Evolutionary conservation across 371 early-diverging fungal species (phyloP).

Genomic region (Basidiobolus meristosporus): DNA sequence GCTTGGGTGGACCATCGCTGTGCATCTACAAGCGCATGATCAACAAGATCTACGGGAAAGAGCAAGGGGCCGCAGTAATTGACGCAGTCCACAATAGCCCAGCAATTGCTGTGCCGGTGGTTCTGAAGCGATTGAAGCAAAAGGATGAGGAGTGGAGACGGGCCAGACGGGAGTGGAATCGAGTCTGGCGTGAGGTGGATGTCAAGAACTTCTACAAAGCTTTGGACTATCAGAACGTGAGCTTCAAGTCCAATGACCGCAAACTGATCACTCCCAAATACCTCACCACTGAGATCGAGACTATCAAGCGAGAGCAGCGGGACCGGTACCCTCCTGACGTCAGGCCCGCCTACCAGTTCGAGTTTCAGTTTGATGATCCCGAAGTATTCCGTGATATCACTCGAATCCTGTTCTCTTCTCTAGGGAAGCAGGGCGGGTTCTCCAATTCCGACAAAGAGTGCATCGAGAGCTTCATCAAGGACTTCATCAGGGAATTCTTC

Average conservation of each 20-base stretch:
- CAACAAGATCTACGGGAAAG: constrained; percentile 76
- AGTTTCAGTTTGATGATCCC: constrained; percentile 31
- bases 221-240: constrained; percentile 84
- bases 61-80: constrained; percentile 77
- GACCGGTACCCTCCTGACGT: constrained; percentile 10
- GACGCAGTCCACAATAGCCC: constrained; percentile 87
- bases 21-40: constrained; percentile 80
- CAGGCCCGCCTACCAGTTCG: constrained; percentile 29
- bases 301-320: constrained; percentile 27
- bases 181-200: constrained; percentile 90
- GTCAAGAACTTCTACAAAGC: constrained; percentile 91
- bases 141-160: constrained; percentile 96
- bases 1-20: constrained; percentile 63
- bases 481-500: constrained; percentile 56
- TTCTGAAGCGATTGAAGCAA: constrained; percentile 88
- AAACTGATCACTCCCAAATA: constrained; percentile 58
- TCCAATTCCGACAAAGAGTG: constrained; percentile 38
- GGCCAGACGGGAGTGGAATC: constrained; percentile 61
- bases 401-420: constrained; percentile 27
- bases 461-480: constrained; percentile 51
- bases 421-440: constrained; percentile 27
- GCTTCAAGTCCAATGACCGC: constrained; percentile 78
- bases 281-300: constrained; percentile 70
- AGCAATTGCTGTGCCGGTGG: constrained; percentile 82
- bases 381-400: constrained; percentile 41